Evolutionary conservation across 768 basidiomycete genomes (phyloP).

Genomic region (Suillus plorans): DNA sequence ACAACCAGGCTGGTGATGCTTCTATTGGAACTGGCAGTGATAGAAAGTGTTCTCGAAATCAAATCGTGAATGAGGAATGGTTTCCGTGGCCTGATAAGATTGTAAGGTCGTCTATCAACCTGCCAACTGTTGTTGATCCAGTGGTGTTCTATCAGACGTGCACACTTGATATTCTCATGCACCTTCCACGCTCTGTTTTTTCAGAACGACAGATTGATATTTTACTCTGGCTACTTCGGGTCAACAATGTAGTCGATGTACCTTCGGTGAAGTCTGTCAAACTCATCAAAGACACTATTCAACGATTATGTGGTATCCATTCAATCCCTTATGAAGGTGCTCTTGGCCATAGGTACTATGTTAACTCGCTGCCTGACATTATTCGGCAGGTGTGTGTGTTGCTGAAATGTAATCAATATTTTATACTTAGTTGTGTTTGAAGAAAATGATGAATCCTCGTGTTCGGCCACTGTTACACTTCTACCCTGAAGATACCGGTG

Average conservation of each 20-base stretch:
- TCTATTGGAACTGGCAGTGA: too few relatives aligned
- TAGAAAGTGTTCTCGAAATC: too few relatives aligned
- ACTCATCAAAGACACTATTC: constrained; percentile 15
- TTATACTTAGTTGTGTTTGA: too few relatives aligned
- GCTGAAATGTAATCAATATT: too few relatives aligned
- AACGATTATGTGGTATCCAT: constrained; percentile 28
- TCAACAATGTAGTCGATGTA: constrained; percentile 21
- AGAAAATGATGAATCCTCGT: too few relatives aligned
- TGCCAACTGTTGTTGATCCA: neutral
- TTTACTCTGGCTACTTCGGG: constrained; percentile 27
- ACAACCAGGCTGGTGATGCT: too few relatives aligned
- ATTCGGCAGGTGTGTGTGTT: constrained; percentile 34
- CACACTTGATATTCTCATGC: constrained; percentile 31
- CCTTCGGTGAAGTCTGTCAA: constrained; percentile 15
- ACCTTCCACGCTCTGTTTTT: constrained; percentile 32
- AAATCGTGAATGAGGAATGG: neutral
- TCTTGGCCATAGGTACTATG: constrained; percentile 32
- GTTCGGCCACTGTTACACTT: too few relatives aligned
- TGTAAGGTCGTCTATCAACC: neutral
- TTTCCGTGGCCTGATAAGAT: constrained; percentile 5
- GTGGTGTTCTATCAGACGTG: constrained; percentile 21
- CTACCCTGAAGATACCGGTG: too few relatives aligned
- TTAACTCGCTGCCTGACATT: constrained; percentile 31
- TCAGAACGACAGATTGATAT: constrained; percentile 29
- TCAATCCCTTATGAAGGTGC: constrained; percentile 30